A percentile compares a stretch with the other conserved stretches of the same genome.
phyloP scores from a whole-genome alignment of 331 rosid genomes.

The Pyracantha coccinea region DNA sequence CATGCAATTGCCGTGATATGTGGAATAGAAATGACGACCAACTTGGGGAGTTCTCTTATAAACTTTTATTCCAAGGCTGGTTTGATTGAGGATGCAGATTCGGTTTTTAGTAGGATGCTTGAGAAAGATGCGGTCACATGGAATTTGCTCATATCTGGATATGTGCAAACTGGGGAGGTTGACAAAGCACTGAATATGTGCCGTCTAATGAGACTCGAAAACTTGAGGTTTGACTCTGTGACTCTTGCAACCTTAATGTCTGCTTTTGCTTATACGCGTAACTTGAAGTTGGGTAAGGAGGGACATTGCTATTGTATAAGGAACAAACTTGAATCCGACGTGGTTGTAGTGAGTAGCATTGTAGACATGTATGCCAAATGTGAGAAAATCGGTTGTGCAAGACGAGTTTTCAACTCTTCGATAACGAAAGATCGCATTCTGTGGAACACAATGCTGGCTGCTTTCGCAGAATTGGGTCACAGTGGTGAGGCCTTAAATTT shows the following conservation, averaged over 20 bases:
- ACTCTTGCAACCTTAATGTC: slow-evolving; percentile 57
- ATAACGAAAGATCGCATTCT: slow-evolving; percentile 45
- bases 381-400: slow-evolving; percentile 46
- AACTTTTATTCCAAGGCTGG: slow-evolving; percentile 83
- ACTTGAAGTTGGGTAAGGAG: slow-evolving; percentile 45
- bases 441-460: slow-evolving; percentile 82
- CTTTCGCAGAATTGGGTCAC: slow-evolving; percentile 61
- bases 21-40: slow-evolving; percentile 46
- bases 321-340: slow-evolving; percentile 54
- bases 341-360: slow-evolving; percentile 48
- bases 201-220: slow-evolving; percentile 36
- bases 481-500: slow-evolving; percentile 72
- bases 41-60: slow-evolving; percentile 66
- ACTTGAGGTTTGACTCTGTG: slow-evolving; percentile 62
- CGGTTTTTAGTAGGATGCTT: slow-evolving; percentile 40
- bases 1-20: slow-evolving; percentile 47
- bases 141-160: slow-evolving; percentile 73
- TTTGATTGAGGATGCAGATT: slow-evolving; percentile 52
- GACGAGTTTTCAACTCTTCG: slow-evolving; percentile 35
- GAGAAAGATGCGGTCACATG: slow-evolving; percentile 68
- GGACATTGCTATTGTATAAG: slow-evolving; percentile 66
- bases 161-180: slow-evolving; percentile 40
- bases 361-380: slow-evolving; percentile 77
- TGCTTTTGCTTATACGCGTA: slow-evolving; percentile 51
- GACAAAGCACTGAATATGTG: slow-evolving; percentile 56